Evolutionary conservation across 139 green algal genomes (phyloP), one percentile per base, ranked within the genome.

Genomic region (Desmodesmus armatus): DNA sequence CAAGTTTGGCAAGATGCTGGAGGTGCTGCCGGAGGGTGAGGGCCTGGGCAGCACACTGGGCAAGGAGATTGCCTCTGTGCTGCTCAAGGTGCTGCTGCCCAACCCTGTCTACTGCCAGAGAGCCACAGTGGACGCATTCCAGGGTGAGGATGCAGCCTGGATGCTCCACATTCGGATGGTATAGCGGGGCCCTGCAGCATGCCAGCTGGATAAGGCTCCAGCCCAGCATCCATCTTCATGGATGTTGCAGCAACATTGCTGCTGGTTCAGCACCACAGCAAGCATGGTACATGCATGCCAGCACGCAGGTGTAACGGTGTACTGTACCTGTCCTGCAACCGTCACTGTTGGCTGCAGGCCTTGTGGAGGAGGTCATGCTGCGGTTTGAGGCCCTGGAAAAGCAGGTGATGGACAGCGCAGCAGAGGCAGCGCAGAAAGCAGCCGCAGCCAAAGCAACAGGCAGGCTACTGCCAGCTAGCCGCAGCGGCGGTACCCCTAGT

Each of bases 321-420:
- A 31, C 60, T 9, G 11, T 72, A 33, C 29, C 5, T 2, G 9
- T 31, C 9, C 4, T 31, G 4, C 21, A 51, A 37, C 37, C 3
- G 17, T 5, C 9, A 3, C 63, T 23, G 27, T 11, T 72, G 13
- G 9, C 21, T 21, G 39, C 53, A 82, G 76, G 76, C 13, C 21
- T 82, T 0, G 40, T 82, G 25, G 76, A 82, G 27, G 76, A 82
- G 23, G 76, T 72, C 35, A 82, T 82, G 76, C 55, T 35, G 6
- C 37, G 76, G 7, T 82, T 82, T 72, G 76, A 82, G 25, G 47
- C 76, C 23, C 55, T 82, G 25, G 55, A 82, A 33, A 25, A 37
- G 21, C 60, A 40, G 23, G 72, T 82, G 5, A 27, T 41, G 19
- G 53, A 66, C 17, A 27, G 7, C 47, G 25, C 17, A 19, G 53